phyloP scores from a whole-genome alignment of 2,329 filamentous ascomycete genomes.

The Onygenales sp. region DNA sequence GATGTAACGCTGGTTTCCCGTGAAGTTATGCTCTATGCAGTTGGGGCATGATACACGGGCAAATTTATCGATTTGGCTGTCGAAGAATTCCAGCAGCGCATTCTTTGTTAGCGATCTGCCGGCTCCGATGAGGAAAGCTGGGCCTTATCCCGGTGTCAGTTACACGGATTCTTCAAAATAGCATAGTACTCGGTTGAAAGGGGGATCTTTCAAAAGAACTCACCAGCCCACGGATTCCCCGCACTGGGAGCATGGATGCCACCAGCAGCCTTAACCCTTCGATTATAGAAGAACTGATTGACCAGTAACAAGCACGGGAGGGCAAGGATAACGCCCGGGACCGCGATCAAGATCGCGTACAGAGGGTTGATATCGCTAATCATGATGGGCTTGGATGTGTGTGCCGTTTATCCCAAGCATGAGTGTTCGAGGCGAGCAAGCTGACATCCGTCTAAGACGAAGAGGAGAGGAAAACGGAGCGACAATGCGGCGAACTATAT shows the following conservation, averaged over 20 bases:
- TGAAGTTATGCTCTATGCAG: slow-evolving; percentile 51
- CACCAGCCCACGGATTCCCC: too few relatives aligned
- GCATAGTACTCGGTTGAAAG: neutral
- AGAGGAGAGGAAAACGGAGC: too few relatives aligned
- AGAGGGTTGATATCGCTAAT: neutral
- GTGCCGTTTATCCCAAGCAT: neutral
- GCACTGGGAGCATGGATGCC: slow-evolving; percentile 2
- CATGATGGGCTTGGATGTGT: neutral
- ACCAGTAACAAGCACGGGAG: neutral
- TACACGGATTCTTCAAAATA: neutral
- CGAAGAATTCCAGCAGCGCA: slow-evolving; percentile 46
- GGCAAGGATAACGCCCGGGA: neutral
- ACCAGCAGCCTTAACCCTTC: slow-evolving; percentile 2
- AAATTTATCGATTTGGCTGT: slow-evolving; percentile 34
- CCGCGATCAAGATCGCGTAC: neutral
- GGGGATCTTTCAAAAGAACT: neutral
- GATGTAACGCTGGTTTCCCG: slow-evolving; percentile 46
- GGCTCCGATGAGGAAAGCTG: neutral
- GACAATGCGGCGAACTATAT: too few relatives aligned
- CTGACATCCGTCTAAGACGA: too few relatives aligned
- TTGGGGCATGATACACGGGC: slow-evolving; percentile 28
- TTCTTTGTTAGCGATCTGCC: slow-evolving; percentile 8
- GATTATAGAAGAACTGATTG: slow-evolving; percentile 3
- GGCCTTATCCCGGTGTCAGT: neutral
- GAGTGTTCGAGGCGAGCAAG: too few relatives aligned